phyloP scores from a whole-genome alignment of 2,329 filamentous ascomycete genomes.

The Chaetomium sp. region DNA sequence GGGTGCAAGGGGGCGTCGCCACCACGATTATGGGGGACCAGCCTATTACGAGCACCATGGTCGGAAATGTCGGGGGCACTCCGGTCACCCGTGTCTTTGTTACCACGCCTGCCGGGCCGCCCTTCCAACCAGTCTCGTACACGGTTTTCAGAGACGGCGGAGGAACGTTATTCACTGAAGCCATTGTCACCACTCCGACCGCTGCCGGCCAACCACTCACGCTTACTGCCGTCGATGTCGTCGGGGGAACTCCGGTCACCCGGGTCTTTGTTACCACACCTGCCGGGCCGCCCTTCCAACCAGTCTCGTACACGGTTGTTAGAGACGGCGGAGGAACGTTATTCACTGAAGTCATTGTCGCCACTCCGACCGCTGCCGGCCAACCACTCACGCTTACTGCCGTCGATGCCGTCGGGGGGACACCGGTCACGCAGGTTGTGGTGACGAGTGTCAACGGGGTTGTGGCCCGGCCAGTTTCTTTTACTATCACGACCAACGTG shows the following conservation, averaged over 20 bases:
- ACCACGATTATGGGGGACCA: slow-evolving; percentile 26
- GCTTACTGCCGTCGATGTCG: slow-evolving; percentile 28
- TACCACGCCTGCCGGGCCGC: slow-evolving; percentile 23
- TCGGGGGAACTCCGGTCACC: slow-evolving; percentile 31
- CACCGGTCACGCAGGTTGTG: slow-evolving; percentile 30
- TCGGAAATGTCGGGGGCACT: slow-evolving; percentile 25
- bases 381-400: slow-evolving; percentile 31
- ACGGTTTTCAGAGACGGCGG: slow-evolving; percentile 23
- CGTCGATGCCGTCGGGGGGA: slow-evolving; percentile 28
- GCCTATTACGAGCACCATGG: slow-evolving; percentile 25
- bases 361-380: slow-evolving; percentile 23
- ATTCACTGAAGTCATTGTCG: slow-evolving; percentile 25
- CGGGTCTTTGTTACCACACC: slow-evolving; percentile 28
- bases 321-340: slow-evolving; percentile 26
- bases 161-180: slow-evolving; percentile 26
- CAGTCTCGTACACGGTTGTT: slow-evolving; percentile 27
- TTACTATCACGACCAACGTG: slow-evolving; percentile 34
- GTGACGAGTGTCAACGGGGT: slow-evolving; percentile 29
- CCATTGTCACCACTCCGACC: slow-evolving; percentile 26
- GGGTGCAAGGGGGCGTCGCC: slow-evolving; percentile 26
- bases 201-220: slow-evolving; percentile 26
- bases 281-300: slow-evolving; percentile 22
- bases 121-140: slow-evolving; percentile 27
- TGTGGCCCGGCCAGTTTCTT: slow-evolving; percentile 33
- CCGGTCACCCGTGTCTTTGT: slow-evolving; percentile 28